Percentiles rank a stretch among this genome's conserved stretches.
These are phyloP conservation scores for Kwoniella botswanensis DNA, from an alignment of 768 basidiomycete genomes.

Conservation along the genomic window DNA sequence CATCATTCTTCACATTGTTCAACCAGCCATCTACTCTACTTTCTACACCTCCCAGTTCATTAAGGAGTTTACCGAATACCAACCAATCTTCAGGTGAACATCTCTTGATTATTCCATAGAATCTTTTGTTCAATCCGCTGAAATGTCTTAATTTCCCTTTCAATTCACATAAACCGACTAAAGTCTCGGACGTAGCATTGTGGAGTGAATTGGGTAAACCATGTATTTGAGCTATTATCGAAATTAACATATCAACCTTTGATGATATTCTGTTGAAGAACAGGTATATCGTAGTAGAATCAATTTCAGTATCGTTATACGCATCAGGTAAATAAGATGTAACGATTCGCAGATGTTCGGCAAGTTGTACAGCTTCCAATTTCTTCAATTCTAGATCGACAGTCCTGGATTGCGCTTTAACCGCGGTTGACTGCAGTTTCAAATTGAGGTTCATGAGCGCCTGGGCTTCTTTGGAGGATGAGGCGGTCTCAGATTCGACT, in stretches of 20 bases:
- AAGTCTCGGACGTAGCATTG: slow-evolving; percentile 74
- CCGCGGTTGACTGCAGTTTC: slow-evolving; percentile 86
- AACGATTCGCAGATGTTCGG: slow-evolving; percentile 78
- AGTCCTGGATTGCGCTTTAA: slow-evolving; percentile 85
- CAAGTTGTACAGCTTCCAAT: slow-evolving; percentile 80
- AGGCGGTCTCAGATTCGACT: slow-evolving; percentile 79
- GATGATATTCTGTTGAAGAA: slow-evolving; percentile 88
- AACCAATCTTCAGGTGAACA: slow-evolving; percentile 87
- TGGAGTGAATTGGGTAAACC: slow-evolving; percentile 83
- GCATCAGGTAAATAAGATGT: slow-evolving; percentile 89
- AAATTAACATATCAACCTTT: slow-evolving; percentile 86
- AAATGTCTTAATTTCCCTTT: slow-evolving; percentile 79
- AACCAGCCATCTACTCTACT: slow-evolving; percentile 91
- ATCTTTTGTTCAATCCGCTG: slow-evolving; percentile 83
- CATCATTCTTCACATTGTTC: slow-evolving; percentile 79
- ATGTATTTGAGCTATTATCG: slow-evolving; percentile 79
- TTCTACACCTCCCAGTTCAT: slow-evolving; percentile 85
- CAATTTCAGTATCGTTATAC: slow-evolving; percentile 85
- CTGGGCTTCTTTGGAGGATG: slow-evolving; percentile 83
- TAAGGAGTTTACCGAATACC: slow-evolving; percentile 77
- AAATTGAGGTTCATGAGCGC: slow-evolving; percentile 93
- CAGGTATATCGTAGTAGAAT: slow-evolving; percentile 84
- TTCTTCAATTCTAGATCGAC: slow-evolving; percentile 88
- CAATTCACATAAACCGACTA: slow-evolving; percentile 97
- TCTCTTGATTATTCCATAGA: slow-evolving; percentile 77